A percentile compares a stretch with the other conserved stretches of the same genome.
Conservation (phyloP, 2,329 filamentous ascomycete genomes). For the Ascomycota sp. region DNA sequence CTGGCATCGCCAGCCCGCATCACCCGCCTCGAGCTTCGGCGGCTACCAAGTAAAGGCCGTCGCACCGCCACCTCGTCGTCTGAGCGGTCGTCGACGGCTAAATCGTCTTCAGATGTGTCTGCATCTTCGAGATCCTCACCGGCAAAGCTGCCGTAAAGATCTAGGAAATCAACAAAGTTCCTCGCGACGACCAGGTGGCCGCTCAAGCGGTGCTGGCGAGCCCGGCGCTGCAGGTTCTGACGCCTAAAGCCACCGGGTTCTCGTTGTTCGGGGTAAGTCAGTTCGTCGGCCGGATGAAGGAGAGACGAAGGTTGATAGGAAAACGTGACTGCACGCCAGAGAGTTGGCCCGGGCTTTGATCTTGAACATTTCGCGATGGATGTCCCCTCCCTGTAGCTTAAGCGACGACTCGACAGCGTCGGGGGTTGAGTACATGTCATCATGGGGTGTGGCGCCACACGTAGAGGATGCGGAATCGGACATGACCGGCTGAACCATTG, state of each 20-base stretch:
- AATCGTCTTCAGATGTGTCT: slow-evolving; percentile 33
- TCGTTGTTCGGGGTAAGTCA: slow-evolving; percentile 18
- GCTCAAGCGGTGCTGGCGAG: slow-evolving; percentile 17
- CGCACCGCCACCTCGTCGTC: slow-evolving; percentile 25
- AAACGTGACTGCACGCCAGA: slow-evolving; percentile 45
- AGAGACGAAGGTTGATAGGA: slow-evolving; percentile 26
- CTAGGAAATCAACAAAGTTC: slow-evolving; percentile 57
- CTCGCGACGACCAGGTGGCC: slow-evolving; percentile 33
- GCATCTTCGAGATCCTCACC: slow-evolving; percentile 44
- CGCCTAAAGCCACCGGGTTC: slow-evolving; percentile 28
- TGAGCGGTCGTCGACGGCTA: slow-evolving; percentile 24
- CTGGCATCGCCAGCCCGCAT: slow-evolving; percentile 37
- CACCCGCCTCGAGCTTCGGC: slow-evolving; percentile 27
- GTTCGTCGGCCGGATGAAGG: slow-evolving; percentile 9
- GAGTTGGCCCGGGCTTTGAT: slow-evolving; percentile 37
- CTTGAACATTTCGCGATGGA: slow-evolving; percentile 60
- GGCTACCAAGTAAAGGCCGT: slow-evolving; percentile 30
- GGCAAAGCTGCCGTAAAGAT: slow-evolving; percentile 57
- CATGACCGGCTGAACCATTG: not conserved
- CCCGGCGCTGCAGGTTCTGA: slow-evolving; percentile 15
- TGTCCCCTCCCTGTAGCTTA: slow-evolving; percentile 53
- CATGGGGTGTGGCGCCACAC: slow-evolving; percentile 1
- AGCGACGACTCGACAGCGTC: slow-evolving; percentile 41
- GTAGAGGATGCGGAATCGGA: slow-evolving; percentile 4
- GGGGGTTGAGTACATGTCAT: slow-evolving; percentile 7